Base-by-base conservation (phyloP, 2,329 filamentous ascomycete species). In the Epichloe sibirici region DNA sequence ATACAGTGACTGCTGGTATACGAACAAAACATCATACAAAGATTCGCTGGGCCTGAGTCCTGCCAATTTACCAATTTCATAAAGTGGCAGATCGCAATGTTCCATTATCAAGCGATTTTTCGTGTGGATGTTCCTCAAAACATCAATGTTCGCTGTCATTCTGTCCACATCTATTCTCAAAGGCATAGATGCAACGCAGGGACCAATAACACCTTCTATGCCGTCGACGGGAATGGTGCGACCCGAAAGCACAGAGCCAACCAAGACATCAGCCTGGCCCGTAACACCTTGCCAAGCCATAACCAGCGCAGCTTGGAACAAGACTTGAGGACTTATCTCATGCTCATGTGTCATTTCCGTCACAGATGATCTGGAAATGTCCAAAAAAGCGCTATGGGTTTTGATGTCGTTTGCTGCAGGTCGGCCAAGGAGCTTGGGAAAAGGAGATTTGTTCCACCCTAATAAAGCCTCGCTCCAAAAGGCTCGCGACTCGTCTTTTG, bases 201-300 rank as follows among this genome's bases (percentile, higher is more conserved):
- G 90, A 0, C 90, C 90, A 52, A 91, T 72, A 3, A 90, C 77
- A 1, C 78, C 71, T 56, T 95, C 88, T 37, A 95, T 80, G 0
- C 76, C 79, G 4, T 74, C 63, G 2, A 95, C 64, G 0, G 87
- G 79, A n/a, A 90, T 66, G 1, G 85, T 88, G 51, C 90, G 77
- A 2, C 90, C 90, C 9, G 90, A 95, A 12, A 86, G 86, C 4
- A 95, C 87, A 1, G 82, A 85, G 0, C 90, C 90, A 40, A 95
- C 78, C 0, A 83, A 72, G 1, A 90, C 71, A 62, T 95, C 88
- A 0, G 74, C 64, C 1, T 70, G 72, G 3, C 85, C 87, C 3
- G 79, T 65, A 53, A 93, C 81, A 0, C 76, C 74, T 15, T 76
- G 73, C 64, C 90, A 78, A 0, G 94, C 64, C 63, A 85, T 79